Base-by-base conservation (phyloP, 495 filamentous ascomycete species). In the Daldinia concentrica region DNA sequence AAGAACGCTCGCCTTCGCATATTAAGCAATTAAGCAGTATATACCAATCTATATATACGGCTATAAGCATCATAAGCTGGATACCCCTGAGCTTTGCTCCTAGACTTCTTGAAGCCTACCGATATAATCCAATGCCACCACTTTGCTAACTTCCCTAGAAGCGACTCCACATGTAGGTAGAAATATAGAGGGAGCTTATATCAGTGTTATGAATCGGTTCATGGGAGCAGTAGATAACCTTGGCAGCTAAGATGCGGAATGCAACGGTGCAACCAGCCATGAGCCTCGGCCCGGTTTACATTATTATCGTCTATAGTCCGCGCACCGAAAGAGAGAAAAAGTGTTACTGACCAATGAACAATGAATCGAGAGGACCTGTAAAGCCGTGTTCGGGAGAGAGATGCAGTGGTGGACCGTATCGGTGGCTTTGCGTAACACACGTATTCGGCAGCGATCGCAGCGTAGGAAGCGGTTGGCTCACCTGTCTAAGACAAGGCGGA, bases 401-500 rank as follows among this genome's bases (percentile, higher is more conserved):
- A 34, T 34, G 9, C 1, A 12, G n/a, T 22, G 17, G 43, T 8
- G 41, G 7, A 45, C 9, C 43, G 43, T 22, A 48, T 48, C 43
- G 43, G 43, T 24, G 43, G 43, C 9, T 48, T 24, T 48, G 19
- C 41, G 19, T 45, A 45, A 45, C 7, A 19, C n/a, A 17, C 41
- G n/a, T 45, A 22, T 45, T 45, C 17, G 41, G n/a, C 8, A n/a
- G n/a, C n/a, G n/a, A 41, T 41, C n/a, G 39, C 36, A 30, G 32
- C 9, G 39, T 51, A 22, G 32, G 36, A 36, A 58, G 37, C 17
- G 62, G 56, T 37, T 56, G 32, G 48, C 24, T 45, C 11, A 36
- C 43, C 36, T 51, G 43, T 55, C 34, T 45, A 57, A 67, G 64
- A 67, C 64, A 67, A 26, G 56, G 60, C 30, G 55, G 36, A n/a